Conservation (phyloP, 305 asterid genomes). For the Fraxinus platypoda region DNA sequence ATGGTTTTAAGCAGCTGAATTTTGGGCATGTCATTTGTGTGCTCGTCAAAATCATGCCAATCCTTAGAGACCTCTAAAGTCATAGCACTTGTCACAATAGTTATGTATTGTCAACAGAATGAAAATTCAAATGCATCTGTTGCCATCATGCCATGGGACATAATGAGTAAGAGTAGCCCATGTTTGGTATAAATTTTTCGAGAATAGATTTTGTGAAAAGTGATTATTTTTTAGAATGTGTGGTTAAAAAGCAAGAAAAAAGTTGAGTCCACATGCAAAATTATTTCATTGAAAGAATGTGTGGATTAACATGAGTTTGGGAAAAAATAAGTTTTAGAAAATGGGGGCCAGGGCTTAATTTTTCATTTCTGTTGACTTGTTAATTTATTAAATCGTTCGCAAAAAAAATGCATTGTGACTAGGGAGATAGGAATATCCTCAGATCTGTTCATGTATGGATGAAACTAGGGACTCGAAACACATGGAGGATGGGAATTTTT, state of each 20-base stretch:
- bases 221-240: too few relatives aligned
- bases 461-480: background rate
- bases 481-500: background rate
- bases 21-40: background rate
- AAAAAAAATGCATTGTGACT: too few relatives aligned
- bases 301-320: background rate
- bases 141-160: background rate
- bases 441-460: background rate
- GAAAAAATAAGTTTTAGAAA: too few relatives aligned
- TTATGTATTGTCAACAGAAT: background rate
- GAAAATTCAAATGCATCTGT: background rate
- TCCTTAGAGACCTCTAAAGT: background rate
- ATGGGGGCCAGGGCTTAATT: background rate
- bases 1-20: background rate
- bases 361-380: background rate
- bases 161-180: background rate
- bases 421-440: background rate
- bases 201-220: background rate
- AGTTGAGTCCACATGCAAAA: too few relatives aligned
- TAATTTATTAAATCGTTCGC: too few relatives aligned
- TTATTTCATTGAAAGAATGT: background rate
- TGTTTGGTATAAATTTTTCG: background rate
- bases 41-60: background rate
- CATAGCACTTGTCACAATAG: background rate
- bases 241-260: too few relatives aligned